These are phyloP conservation scores for Trametes cinnabarina DNA, from an alignment of 768 basidiomycete genomes.

Conservation along the genomic window DNA sequence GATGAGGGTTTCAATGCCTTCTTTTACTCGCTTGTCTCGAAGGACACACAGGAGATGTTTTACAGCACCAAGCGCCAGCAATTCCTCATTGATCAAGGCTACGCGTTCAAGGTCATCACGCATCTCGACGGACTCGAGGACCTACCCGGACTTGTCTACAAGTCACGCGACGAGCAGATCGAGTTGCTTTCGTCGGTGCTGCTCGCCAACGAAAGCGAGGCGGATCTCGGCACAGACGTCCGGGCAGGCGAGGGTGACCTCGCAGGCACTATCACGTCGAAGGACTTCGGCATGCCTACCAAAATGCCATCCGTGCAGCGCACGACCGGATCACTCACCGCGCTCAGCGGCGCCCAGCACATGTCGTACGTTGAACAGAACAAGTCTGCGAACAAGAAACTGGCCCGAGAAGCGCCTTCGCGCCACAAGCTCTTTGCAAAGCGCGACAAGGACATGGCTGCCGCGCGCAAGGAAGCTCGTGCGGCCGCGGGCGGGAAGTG, in stretches of 20 bases:
- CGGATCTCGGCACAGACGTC: slow-evolving; percentile 83
- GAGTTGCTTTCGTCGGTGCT: slow-evolving; percentile 93
- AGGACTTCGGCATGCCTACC: slow-evolving; percentile 74
- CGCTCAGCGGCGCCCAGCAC: slow-evolving; percentile 84
- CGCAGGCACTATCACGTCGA: slow-evolving; percentile 81
- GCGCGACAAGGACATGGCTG: slow-evolving; percentile 72
- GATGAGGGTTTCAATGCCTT: slow-evolving; percentile 99
- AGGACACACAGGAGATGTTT: slow-evolving; percentile 99
- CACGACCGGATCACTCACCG: slow-evolving; percentile 77
- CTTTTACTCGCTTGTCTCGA: slow-evolving; percentile 98
- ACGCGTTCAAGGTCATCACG: slow-evolving; percentile 99
- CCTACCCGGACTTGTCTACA: slow-evolving; percentile 87
- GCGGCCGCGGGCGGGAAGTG: slow-evolving; percentile 20
- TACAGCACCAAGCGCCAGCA: slow-evolving; percentile 99
- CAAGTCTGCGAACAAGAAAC: slow-evolving; percentile 83
- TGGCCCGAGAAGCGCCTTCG: slow-evolving; percentile 52
- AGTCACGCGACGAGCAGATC: slow-evolving; percentile 89
- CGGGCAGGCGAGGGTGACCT: slow-evolving; percentile 81
- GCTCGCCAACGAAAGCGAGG: slow-evolving; percentile 86
- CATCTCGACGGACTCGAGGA: slow-evolving; percentile 90
- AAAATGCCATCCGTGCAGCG: slow-evolving; percentile 69
- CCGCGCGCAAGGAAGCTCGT: slow-evolving; percentile 46
- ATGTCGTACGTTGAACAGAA: slow-evolving; percentile 94
- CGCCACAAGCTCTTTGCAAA: slow-evolving; percentile 81
- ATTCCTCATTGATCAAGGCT: slow-evolving; percentile 98